Evolutionary conservation across 176 grass and related monocot genomes (phyloP).

Genomic region (Bromus sterilis): DNA sequence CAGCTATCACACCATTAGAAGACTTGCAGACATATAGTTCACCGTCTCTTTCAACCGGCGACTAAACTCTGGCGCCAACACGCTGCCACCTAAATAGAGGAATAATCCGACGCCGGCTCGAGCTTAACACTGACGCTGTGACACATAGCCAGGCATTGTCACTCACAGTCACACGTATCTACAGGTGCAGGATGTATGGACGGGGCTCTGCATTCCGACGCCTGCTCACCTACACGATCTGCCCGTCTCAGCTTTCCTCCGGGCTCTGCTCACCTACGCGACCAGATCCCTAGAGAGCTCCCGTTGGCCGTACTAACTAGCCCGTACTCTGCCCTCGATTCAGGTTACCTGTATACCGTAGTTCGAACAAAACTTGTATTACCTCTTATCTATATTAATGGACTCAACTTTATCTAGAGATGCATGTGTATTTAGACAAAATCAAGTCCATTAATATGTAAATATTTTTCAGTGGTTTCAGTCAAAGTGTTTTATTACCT

Average conservation of each 20-base stretch:
- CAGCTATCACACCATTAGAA: not conserved
- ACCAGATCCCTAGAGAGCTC: not conserved
- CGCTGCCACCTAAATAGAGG: constrained; percentile 21
- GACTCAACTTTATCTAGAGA: too few species aligned
- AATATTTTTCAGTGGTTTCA: not conserved
- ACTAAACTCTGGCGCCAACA: not conserved
- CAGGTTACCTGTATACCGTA: not conserved
- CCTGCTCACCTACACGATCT: constrained; percentile 32
- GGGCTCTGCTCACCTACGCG: constrained; percentile 34
- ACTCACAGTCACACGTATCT: not conserved
- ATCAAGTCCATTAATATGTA: too few species aligned
- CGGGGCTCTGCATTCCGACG: constrained; percentile 3
- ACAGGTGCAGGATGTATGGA: not conserved
- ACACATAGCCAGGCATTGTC: not conserved
- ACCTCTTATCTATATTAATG: too few species aligned
- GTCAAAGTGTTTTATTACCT: not conserved
- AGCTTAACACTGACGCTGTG: not conserved
- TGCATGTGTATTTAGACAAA: too few species aligned
- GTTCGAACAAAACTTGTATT: too few species aligned
- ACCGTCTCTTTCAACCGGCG: constrained; percentile 21
- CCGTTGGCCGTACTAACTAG: not conserved
- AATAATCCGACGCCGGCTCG: not conserved
- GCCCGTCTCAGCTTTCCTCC: constrained; percentile 36
- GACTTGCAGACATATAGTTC: not conserved
- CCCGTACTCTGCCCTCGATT: not conserved